Conservation (phyloP, 202 grass and related monocot species). For the Schoenoplectus triqueter region DNA sequence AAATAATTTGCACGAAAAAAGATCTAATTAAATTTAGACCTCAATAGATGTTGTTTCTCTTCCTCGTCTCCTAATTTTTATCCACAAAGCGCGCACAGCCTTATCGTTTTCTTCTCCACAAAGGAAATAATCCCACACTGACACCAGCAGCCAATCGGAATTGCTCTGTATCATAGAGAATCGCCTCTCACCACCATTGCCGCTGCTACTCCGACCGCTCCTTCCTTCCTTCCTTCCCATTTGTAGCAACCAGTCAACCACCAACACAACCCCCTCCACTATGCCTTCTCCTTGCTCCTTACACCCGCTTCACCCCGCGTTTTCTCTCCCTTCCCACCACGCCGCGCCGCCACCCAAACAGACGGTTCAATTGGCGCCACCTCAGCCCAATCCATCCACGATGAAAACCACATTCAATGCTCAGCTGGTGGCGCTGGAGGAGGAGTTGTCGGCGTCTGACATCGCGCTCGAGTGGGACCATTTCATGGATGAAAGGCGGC, state of each 20-base stretch:
- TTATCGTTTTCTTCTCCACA: constrained; percentile 31
- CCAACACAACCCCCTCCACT: background rate
- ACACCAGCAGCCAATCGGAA: too few relatives aligned
- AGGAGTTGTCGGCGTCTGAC: constrained; percentile 9
- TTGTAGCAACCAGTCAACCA: too few relatives aligned
- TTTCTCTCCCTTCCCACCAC: constrained; percentile 39
- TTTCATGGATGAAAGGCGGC: constrained; percentile 20
- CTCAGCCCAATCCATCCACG: background rate
- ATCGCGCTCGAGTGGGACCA: constrained; percentile 24
- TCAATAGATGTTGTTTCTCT: background rate
- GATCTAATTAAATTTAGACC: background rate
- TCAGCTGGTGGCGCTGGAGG: constrained; percentile 21
- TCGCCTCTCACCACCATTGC: too few relatives aligned
- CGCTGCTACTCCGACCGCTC: too few relatives aligned
- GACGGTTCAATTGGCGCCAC: constrained; percentile 5
- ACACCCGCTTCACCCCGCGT: constrained; percentile 22
- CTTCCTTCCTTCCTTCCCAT: too few relatives aligned
- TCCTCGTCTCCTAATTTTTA: background rate
- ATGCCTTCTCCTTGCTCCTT: constrained; percentile 40
- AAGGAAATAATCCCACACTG: too few relatives aligned
- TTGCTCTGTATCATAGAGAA: too few relatives aligned
- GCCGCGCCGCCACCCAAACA: constrained; percentile 23
- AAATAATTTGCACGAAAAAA: background rate
- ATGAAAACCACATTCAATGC: background rate
- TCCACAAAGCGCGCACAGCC: background rate